Conservation (phyloP, 2,329 filamentous ascomycete genomes). For the Proliferodiscus dingleyae region DNA sequence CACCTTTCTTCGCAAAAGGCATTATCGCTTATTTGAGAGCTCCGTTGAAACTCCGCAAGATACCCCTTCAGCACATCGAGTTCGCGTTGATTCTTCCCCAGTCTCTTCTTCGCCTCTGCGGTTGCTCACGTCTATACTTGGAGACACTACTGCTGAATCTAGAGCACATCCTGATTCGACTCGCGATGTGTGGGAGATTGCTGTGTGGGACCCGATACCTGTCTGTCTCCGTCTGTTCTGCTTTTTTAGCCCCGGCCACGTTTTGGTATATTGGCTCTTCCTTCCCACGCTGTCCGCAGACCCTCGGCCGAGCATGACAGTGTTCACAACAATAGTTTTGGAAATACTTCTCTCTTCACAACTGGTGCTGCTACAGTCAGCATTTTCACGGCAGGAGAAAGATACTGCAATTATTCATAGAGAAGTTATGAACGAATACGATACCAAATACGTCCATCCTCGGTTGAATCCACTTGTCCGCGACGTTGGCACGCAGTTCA, state of each 20-base stretch:
- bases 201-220: slow-evolving; percentile 89
- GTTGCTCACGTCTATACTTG: slow-evolving; percentile 64
- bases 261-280: slow-evolving; percentile 85
- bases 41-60: slow-evolving; percentile 69
- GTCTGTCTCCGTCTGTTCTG: slow-evolving; percentile 79
- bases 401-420: slow-evolving; percentile 81
- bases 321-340: slow-evolving; percentile 76
- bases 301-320: slow-evolving; percentile 76
- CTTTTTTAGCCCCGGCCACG: slow-evolving; percentile 87
- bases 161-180: slow-evolving; percentile 77
- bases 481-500: slow-evolving; percentile 75
- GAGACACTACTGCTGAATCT: slow-evolving; percentile 67
- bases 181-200: slow-evolving; percentile 90
- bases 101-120: slow-evolving; percentile 72
- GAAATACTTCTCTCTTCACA: slow-evolving; percentile 71
- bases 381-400: slow-evolving; percentile 78
- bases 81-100: slow-evolving; percentile 81
- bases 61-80: slow-evolving; percentile 83
- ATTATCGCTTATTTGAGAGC: slow-evolving; percentile 88
- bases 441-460: slow-evolving; percentile 91
- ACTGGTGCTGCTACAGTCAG: slow-evolving; percentile 66
- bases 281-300: slow-evolving; percentile 74
- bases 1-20: slow-evolving; percentile 73
- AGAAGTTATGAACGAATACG: slow-evolving; percentile 92
- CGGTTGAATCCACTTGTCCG: slow-evolving; percentile 75